These are phyloP conservation scores for Acephala macrosclerotiorum DNA, from an alignment of 2,329 filamentous ascomycete genomes.

Conservation along the genomic window DNA sequence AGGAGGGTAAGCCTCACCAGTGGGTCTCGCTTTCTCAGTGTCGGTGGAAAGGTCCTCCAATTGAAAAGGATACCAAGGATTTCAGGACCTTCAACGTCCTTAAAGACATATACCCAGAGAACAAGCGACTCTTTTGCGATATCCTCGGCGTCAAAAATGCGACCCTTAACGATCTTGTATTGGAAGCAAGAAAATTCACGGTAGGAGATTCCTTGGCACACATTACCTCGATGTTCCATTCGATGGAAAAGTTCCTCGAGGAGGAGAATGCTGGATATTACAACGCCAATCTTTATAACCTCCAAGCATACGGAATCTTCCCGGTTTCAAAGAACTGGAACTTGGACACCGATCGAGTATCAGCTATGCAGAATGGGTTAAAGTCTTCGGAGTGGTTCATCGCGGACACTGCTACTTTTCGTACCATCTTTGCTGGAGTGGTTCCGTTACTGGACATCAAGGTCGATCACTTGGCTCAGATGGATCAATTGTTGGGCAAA, in stretches of 20 bases:
- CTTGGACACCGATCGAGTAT: slow-evolving; percentile 8
- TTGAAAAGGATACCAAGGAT: not conserved
- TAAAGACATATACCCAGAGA: slow-evolving; percentile 14
- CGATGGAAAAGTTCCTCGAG: slow-evolving; percentile 17
- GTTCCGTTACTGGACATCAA: slow-evolving; percentile 22
- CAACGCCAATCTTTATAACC: not conserved
- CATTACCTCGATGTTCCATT: slow-evolving; percentile 10
- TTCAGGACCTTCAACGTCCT: slow-evolving; percentile 7
- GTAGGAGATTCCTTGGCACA: slow-evolving; percentile 14
- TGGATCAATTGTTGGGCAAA: slow-evolving; percentile 15
- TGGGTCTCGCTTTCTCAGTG: slow-evolving; percentile 12
- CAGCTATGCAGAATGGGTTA: slow-evolving; percentile 1
- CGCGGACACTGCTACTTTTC: slow-evolving; percentile 16
- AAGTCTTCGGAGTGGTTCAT: slow-evolving; percentile 16
- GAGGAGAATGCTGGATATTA: not conserved
- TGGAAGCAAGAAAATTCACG: slow-evolving; percentile 1
- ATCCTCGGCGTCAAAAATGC: slow-evolving; percentile 11
- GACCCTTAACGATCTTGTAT: slow-evolving; percentile 7
- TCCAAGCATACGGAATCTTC: not conserved
- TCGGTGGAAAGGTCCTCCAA: slow-evolving; percentile 17
- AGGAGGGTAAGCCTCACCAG: not conserved
- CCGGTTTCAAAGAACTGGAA: slow-evolving; percentile 23
- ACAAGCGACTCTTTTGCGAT: slow-evolving; percentile 18
- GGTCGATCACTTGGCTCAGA: slow-evolving; percentile 14
- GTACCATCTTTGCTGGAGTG: slow-evolving; percentile 23